These are phyloP conservation scores for Emericellopsis terricola DNA, from an alignment of 495 filamentous ascomycete species.

Conservation along the genomic window DNA sequence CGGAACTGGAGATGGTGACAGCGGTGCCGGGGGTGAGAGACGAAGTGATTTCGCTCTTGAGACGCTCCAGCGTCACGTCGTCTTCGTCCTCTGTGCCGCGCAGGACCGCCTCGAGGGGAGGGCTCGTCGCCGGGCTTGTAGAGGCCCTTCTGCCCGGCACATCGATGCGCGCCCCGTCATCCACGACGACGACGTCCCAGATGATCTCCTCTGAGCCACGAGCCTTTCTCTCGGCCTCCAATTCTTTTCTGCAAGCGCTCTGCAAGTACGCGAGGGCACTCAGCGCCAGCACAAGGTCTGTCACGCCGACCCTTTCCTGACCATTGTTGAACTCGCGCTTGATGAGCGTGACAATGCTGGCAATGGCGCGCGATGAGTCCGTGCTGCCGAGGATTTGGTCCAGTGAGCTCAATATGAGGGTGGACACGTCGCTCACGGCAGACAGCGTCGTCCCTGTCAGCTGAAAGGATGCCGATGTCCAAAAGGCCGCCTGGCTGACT, in stretches of 20 bases:
- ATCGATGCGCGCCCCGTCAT: constrained; percentile 43
- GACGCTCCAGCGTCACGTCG: constrained; percentile 19
- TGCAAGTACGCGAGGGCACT: constrained; percentile 59
- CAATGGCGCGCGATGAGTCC: constrained; percentile 64
- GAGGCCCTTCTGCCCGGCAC: too few relatives aligned
- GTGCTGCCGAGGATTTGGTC: constrained; percentile 64
- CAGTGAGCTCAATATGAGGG: constrained; percentile 45
- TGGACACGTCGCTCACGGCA: constrained; percentile 41
- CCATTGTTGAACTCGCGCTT: constrained; percentile 50
- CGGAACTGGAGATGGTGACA: constrained; percentile 47
- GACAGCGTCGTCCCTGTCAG: constrained; percentile 44
- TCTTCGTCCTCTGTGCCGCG: constrained; percentile 15
- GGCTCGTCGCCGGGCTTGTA: constrained; percentile 27
- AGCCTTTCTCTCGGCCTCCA: constrained; percentile 33
- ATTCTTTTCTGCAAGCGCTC: constrained; percentile 41
- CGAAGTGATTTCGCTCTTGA: constrained; percentile 25
- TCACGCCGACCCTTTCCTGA: constrained; percentile 44
- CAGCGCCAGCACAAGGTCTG: constrained; percentile 46
- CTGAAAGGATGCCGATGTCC: constrained; percentile 51
- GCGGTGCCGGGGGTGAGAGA: constrained; percentile 27
- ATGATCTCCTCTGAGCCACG: constrained; percentile 41
- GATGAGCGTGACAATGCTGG: constrained; percentile 57
- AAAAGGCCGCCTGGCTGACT: constrained; percentile 47
- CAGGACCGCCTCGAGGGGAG: constrained; percentile 13
- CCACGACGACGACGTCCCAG: constrained; percentile 66